Evolutionary conservation across 2,329 filamentous ascomycete genomes (phyloP), one percentile per base, ranked within the genome.

Genomic region (Huntiella abstrusa): DNA sequence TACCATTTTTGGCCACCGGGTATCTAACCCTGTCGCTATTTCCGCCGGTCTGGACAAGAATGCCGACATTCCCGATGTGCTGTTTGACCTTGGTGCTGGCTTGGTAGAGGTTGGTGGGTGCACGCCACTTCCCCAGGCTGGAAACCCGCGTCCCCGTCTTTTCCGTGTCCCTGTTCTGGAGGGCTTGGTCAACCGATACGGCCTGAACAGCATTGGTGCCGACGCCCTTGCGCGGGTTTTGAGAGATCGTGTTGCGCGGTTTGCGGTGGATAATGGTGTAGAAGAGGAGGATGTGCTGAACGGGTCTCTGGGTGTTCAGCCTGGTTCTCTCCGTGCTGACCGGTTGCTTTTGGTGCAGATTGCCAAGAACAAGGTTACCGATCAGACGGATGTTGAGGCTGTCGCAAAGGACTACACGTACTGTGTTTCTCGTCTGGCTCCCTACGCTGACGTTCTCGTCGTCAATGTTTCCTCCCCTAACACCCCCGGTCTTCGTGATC

Each of bases 401-500:
- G 80, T 96, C 43, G 70, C 73, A 17, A 74, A 80, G 55, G 75
- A 80, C 58, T 95, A 96, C 58, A 82, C 91, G n/a, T 83, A 82
- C 60, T 94, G 88, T 55, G 87, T 95, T 3, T 69, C 81, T 46
- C 71, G 78, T 40, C 66, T 98, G 34, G 91, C 81, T 3, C 80
- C 72, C 43, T 98, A 94, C 58, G 86, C 91, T 8, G 91, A 98
- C 56, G 81, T 98, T 33, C 66, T 98, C n/a, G 88, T 96, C 5
- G 91, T 98, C 57, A 98, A 98, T 56, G 91, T 98, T 43, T 94
- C 86, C 57, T 92, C 83, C 55, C 91, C 91, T 17, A 98, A 98
- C 64, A 96, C 88, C 0, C 88, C 88, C 0, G 88, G 91, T 0
- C 70, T 96, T 42, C 76, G 91, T 17, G 81, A 85, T 47, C 67